Conservation (phyloP, 305 asterid genomes). For the Caryopteris hybrid region DNA sequence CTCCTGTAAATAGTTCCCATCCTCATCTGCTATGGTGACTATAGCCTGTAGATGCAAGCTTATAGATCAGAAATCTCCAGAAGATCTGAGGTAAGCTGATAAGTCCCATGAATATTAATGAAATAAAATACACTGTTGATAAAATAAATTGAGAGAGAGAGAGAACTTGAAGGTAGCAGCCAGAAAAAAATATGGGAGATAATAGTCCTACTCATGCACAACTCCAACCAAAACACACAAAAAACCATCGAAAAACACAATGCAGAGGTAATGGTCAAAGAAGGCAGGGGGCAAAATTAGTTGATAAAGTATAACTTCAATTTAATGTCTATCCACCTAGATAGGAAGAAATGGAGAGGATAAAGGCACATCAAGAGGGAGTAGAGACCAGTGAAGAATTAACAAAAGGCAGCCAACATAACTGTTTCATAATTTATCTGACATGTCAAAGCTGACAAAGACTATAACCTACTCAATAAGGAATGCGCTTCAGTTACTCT, state of each 20-base stretch:
- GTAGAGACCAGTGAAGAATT: conserved; percentile 3
- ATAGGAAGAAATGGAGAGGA: not conserved
- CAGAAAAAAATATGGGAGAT: not conserved
- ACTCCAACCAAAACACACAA: not conserved
- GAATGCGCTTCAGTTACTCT: not conserved
- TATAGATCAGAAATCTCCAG: conserved; percentile 18
- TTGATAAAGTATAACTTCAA: not conserved
- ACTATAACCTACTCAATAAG: not conserved
- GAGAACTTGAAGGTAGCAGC: not conserved
- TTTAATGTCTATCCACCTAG: not conserved
- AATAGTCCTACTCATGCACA: not conserved
- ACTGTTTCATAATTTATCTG: not conserved
- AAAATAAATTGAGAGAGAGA: not conserved
- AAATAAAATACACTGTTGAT: not conserved
- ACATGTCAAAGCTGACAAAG: not conserved
- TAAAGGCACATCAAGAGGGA: not conserved
- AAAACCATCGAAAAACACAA: not conserved
- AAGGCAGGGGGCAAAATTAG: not conserved
- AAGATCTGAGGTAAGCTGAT: not conserved
- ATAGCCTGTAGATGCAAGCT: conserved; percentile 55
- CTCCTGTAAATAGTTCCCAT: conserved; percentile 92
- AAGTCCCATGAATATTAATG: not conserved
- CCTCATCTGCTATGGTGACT: conserved; percentile 89
- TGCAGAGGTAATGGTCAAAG: not conserved
- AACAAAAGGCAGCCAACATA: conserved; percentile 2